Evolutionary conservation across 768 basidiomycete species (phyloP), one percentile per base, ranked within the genome.

Genomic region (Auriscalpium orientale): DNA sequence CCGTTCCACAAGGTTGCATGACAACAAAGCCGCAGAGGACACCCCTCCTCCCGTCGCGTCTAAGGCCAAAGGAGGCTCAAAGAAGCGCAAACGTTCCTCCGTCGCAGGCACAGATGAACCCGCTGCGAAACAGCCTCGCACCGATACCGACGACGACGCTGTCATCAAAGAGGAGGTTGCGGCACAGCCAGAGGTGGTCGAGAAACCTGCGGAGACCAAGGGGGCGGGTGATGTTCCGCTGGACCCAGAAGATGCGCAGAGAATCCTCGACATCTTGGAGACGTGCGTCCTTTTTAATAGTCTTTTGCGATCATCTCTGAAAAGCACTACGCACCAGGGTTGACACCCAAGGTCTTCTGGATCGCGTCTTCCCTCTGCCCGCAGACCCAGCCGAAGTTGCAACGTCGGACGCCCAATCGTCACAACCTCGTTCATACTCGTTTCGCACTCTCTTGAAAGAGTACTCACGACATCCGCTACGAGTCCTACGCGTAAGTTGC

Each of bases 321-420:
- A 55, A 54, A 62, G 46, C 38, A 7, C 58, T 48, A 46, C 20
- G n/a, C 48, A 34, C n/a, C 65, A 88, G 87, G 62, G 71, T 82
- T 58, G 90, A 92, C 68, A 77, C 77, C 0, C 88, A 89, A 61
- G 87, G 84, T 48, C 74, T 92, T 5, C 81, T 92, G 10, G 89
- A 91, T 75, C 85, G 89, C 62, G 85, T 88, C 59, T 86, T 87
- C 65, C 81, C 84, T 38, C 72, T 83, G 21, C 72, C 74, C 20
- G 66, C 72, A 53, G 67, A 73, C 60, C 69, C 72, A 45, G 67
- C 72, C 40, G 67, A 72, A n/a, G 72, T 79, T 1, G 70, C 74
- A 16, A 72, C 77, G 2, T 28, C 61, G 5, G 56, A 57, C 44
- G 62, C 64, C 36, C 67, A 66, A 44, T 61, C 66, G 18, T 56